Conservation (phyloP, 75 land plant genomes). For the Gnetum montanum region DNA sequence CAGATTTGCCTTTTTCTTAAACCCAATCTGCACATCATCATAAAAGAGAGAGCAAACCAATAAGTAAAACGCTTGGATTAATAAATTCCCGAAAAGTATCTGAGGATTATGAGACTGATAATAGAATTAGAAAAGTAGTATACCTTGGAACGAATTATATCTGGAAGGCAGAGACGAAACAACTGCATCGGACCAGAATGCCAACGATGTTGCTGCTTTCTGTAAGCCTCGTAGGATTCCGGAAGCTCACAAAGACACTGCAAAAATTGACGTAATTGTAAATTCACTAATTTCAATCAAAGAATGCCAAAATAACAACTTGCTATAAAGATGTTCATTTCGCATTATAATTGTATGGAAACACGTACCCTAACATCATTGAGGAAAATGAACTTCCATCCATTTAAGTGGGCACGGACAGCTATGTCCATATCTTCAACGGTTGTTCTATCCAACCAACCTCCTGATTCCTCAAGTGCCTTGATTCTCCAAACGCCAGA, state of each 20-base stretch:
- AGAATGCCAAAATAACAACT: no score
- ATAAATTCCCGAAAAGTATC: no score
- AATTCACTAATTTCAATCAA: background rate
- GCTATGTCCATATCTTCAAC: constrained; percentile 61
- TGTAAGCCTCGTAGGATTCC: constrained; percentile 88
- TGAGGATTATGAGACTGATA: no score
- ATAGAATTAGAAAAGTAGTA: no score
- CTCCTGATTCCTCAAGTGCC: constrained; percentile 39
- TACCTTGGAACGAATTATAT: constrained; percentile 68
- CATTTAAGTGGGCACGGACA: constrained; percentile 47
- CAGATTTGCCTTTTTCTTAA: constrained; percentile 67
- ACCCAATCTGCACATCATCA: constrained; percentile 50
- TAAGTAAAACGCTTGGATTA: no score
- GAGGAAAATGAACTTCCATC: constrained; percentile 52
- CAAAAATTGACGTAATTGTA: background rate
- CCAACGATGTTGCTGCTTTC: constrained; percentile 90
- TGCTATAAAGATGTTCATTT: constrained; percentile 1
- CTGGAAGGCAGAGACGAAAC: constrained; percentile 70
- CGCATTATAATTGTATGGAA: no score
- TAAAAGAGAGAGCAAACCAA: no score
- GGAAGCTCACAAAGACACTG: constrained; percentile 26
- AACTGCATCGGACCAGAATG: constrained; percentile 96
- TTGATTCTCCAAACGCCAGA: constrained; percentile 40
- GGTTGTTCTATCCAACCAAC: constrained; percentile 53
- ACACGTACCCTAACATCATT: constrained; percentile 37